phyloP scores from a whole-genome alignment of 768 basidiomycete species.

The Sporobolomyces phaffii region DNA sequence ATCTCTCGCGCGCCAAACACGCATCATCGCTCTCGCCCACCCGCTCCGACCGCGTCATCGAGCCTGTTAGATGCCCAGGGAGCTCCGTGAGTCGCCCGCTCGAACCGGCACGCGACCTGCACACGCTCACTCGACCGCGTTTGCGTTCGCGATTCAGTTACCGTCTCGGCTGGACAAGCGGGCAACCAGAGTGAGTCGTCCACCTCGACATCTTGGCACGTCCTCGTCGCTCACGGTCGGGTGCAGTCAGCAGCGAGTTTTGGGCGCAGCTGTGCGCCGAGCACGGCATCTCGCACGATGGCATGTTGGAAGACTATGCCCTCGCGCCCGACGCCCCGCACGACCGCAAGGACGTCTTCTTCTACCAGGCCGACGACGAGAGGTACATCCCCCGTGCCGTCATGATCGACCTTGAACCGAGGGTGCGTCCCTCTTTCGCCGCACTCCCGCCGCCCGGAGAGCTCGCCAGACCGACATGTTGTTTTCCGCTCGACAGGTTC shows the following conservation, averaged over 20 bases:
- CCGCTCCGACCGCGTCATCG: neutral
- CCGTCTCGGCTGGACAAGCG: constrained; percentile 80
- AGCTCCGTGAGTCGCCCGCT: constrained; percentile 15
- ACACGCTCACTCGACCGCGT: neutral
- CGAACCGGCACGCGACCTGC: neutral
- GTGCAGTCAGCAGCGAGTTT: constrained; percentile 85
- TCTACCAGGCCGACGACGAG: constrained; percentile 99
- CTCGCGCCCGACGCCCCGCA: constrained; percentile 17
- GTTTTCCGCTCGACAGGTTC: constrained; percentile 58
- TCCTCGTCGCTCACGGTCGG: neutral
- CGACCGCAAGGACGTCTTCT: constrained; percentile 98
- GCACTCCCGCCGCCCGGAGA: neutral
- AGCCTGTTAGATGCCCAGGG: constrained; percentile 16
- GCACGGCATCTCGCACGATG: constrained; percentile 93
- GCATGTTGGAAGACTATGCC: constrained; percentile 72
- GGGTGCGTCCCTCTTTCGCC: constrained; percentile 55
- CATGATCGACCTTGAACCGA: constrained; percentile 88
- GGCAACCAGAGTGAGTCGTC: constrained; percentile 73
- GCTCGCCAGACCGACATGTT: too few relatives aligned
- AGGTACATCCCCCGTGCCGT: constrained; percentile 97
- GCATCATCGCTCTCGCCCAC: neutral
- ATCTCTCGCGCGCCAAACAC: too few relatives aligned
- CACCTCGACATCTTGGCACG: neutral
- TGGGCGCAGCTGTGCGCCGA: constrained; percentile 98
- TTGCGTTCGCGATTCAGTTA: constrained; percentile 49